Percentiles rank a stretch among this genome's conserved stretches.
These are phyloP conservation scores for Boletus tomentosulus DNA, from an alignment of 768 basidiomycete species.

Conservation along the genomic window DNA sequence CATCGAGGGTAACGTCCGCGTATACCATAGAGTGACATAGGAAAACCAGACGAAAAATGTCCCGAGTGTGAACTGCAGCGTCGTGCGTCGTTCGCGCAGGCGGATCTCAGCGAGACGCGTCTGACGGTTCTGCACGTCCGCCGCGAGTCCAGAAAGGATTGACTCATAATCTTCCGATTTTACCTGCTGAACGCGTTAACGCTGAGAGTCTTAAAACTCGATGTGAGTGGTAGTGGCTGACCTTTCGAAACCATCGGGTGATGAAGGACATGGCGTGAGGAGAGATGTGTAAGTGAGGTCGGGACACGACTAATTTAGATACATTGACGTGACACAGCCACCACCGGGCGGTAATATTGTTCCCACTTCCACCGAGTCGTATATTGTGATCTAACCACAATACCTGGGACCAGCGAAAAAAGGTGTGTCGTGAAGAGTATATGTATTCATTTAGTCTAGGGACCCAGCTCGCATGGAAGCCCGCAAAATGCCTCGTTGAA, in stretches of 20 bases:
- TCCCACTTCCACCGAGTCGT: too few relatives aligned
- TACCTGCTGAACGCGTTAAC: conserved; percentile 6
- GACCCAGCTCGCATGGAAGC: too few relatives aligned
- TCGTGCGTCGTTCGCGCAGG: conserved; percentile 77
- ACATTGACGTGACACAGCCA: conserved; percentile 19
- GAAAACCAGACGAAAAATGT: conserved; percentile 68
- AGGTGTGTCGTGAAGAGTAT: too few relatives aligned
- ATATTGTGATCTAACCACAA: too few relatives aligned
- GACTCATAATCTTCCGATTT: conserved; percentile 68
- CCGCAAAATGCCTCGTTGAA: too few relatives aligned
- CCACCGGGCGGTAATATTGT: not conserved
- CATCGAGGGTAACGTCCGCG: conserved; percentile 46
- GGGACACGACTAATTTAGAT: conserved; percentile 15
- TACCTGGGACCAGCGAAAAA: too few relatives aligned
- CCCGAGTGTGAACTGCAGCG: conserved; percentile 73
- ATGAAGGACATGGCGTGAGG: conserved; percentile 28
- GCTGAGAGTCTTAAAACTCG: not conserved
- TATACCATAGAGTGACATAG: conserved; percentile 74
- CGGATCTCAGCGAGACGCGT: conserved; percentile 76
- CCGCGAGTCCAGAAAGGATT: conserved; percentile 60
- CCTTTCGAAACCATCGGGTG: conserved; percentile 28
- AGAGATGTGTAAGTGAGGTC: conserved; percentile 2
- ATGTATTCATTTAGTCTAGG: too few relatives aligned
- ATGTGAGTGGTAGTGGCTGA: not conserved
- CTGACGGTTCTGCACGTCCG: conserved; percentile 70